Conservation (phyloP, 2,329 filamentous ascomycete genomes). For the Grosmannia serpens region DNA sequence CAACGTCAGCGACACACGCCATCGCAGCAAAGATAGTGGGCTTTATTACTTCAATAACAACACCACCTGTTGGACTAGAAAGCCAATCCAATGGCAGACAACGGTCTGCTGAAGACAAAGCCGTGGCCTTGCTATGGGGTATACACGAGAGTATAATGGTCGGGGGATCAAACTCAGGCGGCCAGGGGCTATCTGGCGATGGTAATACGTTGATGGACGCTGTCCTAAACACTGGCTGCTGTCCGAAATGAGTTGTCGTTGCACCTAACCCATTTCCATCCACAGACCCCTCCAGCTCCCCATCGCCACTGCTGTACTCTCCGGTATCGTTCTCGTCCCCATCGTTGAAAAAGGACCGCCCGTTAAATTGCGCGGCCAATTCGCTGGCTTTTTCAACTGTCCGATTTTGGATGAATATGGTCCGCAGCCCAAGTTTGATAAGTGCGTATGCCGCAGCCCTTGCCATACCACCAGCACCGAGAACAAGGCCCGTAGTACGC, state of each 20-base stretch:
- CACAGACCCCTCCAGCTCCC: no score
- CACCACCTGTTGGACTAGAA: constrained; percentile 57
- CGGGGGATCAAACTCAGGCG: constrained; percentile 45
- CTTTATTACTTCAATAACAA: constrained; percentile 44
- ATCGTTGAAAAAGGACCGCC: no score
- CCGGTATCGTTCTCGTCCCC: no score
- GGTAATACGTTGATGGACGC: constrained; percentile 40
- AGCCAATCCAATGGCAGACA: constrained; percentile 58
- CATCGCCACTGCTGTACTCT: no score
- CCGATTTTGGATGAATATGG: constrained; percentile 61
- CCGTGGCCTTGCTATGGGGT: constrained; percentile 23
- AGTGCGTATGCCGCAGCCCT: constrained; percentile 62
- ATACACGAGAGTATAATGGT: constrained; percentile 67
- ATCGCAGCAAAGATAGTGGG: no score
- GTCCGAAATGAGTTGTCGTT: no score
- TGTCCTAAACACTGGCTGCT: no score
- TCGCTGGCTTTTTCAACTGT: constrained; percentile 48
- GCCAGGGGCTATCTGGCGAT: constrained; percentile 50
- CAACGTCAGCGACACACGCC: no score
- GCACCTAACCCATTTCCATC: no score
- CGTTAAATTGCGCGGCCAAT: constrained; percentile 56
- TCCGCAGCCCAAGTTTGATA: constrained; percentile 58
- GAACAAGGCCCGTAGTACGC: constrained; percentile 40
- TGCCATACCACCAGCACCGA: constrained; percentile 60
- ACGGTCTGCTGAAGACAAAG: constrained; percentile 31